A percentile compares a stretch with the other conserved stretches of the same genome.
phyloP scores from a whole-genome alignment of 2,329 filamentous ascomycete species.

The Epichloe glyceriae region DNA sequence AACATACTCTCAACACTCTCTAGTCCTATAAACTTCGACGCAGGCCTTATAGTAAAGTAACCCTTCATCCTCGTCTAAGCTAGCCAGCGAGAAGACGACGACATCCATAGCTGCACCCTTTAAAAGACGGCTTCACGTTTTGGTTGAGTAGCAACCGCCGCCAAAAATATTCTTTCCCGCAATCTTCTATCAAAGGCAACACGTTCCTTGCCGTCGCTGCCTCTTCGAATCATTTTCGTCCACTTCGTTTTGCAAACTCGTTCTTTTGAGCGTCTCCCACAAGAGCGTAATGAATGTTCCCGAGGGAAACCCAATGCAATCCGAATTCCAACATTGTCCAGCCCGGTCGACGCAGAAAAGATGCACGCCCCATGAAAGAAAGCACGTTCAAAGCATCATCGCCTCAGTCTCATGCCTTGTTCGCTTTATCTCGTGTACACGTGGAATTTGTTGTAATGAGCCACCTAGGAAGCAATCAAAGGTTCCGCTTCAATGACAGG shows the following conservation, averaged over 20 bases:
- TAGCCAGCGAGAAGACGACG: neutral
- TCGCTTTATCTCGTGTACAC: constrained; percentile 13
- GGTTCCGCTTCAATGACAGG: constrained; percentile 17
- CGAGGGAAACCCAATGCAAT: constrained; percentile 10
- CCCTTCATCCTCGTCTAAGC: neutral
- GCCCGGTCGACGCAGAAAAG: constrained; percentile 13
- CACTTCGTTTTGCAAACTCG: constrained; percentile 7
- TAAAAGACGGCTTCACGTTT: constrained; percentile 1
- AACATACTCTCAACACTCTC: neutral
- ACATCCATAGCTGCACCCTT: constrained; percentile 3
- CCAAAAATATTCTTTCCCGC: neutral
- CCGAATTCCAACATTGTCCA: constrained; percentile 14
- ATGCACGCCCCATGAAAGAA: constrained; percentile 17
- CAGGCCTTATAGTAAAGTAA: neutral
- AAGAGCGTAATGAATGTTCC: constrained; percentile 11
- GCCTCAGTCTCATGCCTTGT: constrained; percentile 14
- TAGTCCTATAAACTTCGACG: neutral
- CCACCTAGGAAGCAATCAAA: constrained; percentile 17
- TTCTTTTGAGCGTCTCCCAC: neutral
- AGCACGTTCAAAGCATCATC: constrained; percentile 13
- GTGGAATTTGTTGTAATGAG: constrained; percentile 14
- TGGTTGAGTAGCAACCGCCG: neutral
- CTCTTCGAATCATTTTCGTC: constrained; percentile 7
- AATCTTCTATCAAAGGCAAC: neutral
- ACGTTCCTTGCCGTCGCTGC: neutral